Base-by-base conservation (phyloP, 2,329 filamentous ascomycete species). In the Xylogone sp. region DNA sequence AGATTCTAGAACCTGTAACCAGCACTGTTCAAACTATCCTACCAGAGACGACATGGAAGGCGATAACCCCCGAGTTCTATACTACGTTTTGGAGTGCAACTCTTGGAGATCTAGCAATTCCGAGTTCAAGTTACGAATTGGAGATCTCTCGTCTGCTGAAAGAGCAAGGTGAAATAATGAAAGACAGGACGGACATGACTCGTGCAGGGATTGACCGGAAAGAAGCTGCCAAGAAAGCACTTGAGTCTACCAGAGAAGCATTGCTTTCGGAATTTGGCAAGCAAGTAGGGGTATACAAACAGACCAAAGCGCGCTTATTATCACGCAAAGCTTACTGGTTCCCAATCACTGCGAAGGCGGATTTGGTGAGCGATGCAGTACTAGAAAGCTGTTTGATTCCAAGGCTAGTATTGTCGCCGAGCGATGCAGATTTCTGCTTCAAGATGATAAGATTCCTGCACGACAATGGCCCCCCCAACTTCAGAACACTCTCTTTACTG, bases 351-450 rank as follows among this genome's bases (percentile, higher is more conserved):
- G 74, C 79, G 20, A 87, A 84, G 61, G 72, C 79, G 39, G 84
- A 87, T 52, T 75, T 74, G 7, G 76, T 95, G 3, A 88, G 93
- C 48, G 83, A 91, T 60, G 79, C 82, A 3, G 72, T 99, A 18
- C 79, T 99, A 9, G 91, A 97, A 69, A 86, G 95, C 61, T 99
- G 94, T 66, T 84, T 99, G 59, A 71, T 97, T n/a, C 94, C 94
- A 9, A 86, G 94, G 42, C 77, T 95, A 18, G 78, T 94, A 21
- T 75, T 96, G 24, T 96, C 92, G 0, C 83, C 90, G 1, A 79
- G 88, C 46, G 94, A 99, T 67, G 89, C 93, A 0, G 90, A 96
- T 59, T 99, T 90, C 71, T 87, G 84, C 50, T 95, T 92, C 70
- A 83, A 85, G 58, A 86, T 97, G 73, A 75, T 97, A 64, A 91